Evolutionary conservation across 306 rosid genomes (phyloP), one percentile per base, ranked within the genome.

Genomic region (Corylus americana): DNA sequence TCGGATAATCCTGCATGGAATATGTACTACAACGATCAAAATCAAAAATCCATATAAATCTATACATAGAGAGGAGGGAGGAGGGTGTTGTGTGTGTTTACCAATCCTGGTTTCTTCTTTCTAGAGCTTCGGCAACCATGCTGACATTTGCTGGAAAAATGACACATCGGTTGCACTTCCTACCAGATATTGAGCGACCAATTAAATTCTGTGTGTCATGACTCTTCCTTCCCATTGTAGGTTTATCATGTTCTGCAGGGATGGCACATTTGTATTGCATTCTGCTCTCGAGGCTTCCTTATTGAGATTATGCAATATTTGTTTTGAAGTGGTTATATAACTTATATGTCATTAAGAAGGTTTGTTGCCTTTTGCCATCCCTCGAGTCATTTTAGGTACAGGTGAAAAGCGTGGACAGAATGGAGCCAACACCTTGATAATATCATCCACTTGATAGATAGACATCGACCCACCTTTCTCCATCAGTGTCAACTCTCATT

Each of bases 21-120:
- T 5, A 2, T 3, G 20, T 3, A 50, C 39, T 17, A 62, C 17
- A 20, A 20, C 31, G 4, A 35, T 1, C 54, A 50, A 44, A 39
- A 42, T 74, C 35, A 37, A n/a, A 5, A 74, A 42, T 12, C 8
- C 3, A 10, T 10, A 5, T 39, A n/a, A 57, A 39, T 39, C 31
- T 42, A 61, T 37, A 27, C 62, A 67, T 8, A 57, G 42, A 29
- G 70, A 61, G 77, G 59, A 67, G 47, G 77, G 59, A 67, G 47
- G 55, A 57, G 4, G 49, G 5, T 27, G 25, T 22, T 69, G 11
- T 64, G 37, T 66, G 53, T 4, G 6, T 5, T 79, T 88, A 89
- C 98, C 96, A 89, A 81, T 88, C 82, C 64, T 78, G 85, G 81
- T 83, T 86, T 68, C 72, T 88, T 85, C 86, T 74, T 76, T 94